Base-by-base conservation (phyloP, 2,329 filamentous ascomycete species). In the Teratosphaeria epicoccoides region DNA sequence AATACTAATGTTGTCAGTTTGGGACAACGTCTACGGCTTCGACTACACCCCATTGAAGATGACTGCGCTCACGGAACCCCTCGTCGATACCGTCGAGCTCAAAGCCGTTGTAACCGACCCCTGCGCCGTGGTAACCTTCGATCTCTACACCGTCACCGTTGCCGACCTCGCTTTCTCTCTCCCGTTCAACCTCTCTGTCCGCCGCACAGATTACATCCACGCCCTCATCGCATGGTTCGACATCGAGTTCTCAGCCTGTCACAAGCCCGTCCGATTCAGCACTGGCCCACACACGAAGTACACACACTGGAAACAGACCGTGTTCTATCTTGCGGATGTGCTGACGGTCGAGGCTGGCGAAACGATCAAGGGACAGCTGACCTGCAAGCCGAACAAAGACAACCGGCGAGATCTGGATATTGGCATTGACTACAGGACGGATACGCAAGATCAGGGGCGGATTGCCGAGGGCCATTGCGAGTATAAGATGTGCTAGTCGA, bases 271-370 rank as follows among this genome's bases (percentile, higher is more conserved):
- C 67, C 82, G 84, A 66, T 98, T 98, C 79, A 95, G 88, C 50
- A 98, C 93, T 17, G 93, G 93, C 22, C 93, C 93, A 24, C 93
- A 97, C 74, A 94, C 91, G 63, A 97, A 96, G 76, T 97, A 97
- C 76, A 98, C 93, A 17, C 93, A 98, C 79, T 98, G 93, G 93
- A 98, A 98, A 77, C 93, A 98, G 77, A 98, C 93, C 11, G 93
- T 98, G 57, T 97, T 98, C 76, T 98, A 98, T 75, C 78, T 98
- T 57, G 82, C 87, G 65, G 90, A 98, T 61, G 87, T 95, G 28
- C 76, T 98, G 58, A 97, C 90, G 17, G 89, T 95, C 33, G 85
- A 95, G 71, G 79, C 88, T 66, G 88, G 85, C 52, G 93, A 98
- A 76, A 77, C 81, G 64, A 78, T 98, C 54, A 73, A 75, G 54